phyloP scores from a whole-genome alignment of 2,329 filamentous ascomycete genomes.

The Penicillium olsonii region DNA sequence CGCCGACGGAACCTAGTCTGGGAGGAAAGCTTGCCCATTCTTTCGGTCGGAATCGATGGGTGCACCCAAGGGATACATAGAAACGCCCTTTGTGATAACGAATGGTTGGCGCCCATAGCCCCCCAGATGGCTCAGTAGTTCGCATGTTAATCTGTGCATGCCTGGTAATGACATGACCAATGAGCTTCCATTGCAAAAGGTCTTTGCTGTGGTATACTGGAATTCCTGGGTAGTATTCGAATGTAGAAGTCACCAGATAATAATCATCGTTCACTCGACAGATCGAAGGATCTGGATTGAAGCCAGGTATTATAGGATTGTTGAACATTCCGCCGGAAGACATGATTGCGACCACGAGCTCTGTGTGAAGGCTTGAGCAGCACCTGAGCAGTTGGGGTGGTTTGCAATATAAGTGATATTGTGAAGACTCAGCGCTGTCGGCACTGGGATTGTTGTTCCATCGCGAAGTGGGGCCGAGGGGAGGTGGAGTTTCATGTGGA shows the following conservation, averaged over 20 bases:
- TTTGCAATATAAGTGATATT: neutral
- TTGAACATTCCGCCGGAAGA: conserved; percentile 30
- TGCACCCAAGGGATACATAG: conserved; percentile 39
- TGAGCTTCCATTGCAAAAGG: conserved; percentile 38
- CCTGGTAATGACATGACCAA: conserved; percentile 26
- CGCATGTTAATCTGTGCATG: conserved; percentile 25
- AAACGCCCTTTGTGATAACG: conserved; percentile 48
- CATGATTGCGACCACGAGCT: neutral
- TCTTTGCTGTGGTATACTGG: conserved; percentile 59
- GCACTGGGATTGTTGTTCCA: neutral
- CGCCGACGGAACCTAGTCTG: neutral
- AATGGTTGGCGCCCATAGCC: conserved; percentile 49
- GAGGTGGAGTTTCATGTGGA: neutral
- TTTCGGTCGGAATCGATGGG: conserved; percentile 47
- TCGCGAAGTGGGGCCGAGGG: neutral
- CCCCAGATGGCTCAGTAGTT: conserved; percentile 26
- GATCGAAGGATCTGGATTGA: conserved; percentile 62
- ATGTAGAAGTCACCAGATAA: conserved; percentile 61
- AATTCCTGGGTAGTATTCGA: conserved; percentile 61
- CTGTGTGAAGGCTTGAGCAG: neutral
- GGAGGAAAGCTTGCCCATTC: conserved; percentile 56
- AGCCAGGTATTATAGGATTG: conserved; percentile 60
- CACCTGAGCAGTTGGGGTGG: neutral
- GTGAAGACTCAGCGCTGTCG: neutral
- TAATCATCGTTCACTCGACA: conserved; percentile 52